Evolutionary conservation across 176 grass and related monocot species (phyloP).

Genomic region (Hordeum marinum): DNA sequence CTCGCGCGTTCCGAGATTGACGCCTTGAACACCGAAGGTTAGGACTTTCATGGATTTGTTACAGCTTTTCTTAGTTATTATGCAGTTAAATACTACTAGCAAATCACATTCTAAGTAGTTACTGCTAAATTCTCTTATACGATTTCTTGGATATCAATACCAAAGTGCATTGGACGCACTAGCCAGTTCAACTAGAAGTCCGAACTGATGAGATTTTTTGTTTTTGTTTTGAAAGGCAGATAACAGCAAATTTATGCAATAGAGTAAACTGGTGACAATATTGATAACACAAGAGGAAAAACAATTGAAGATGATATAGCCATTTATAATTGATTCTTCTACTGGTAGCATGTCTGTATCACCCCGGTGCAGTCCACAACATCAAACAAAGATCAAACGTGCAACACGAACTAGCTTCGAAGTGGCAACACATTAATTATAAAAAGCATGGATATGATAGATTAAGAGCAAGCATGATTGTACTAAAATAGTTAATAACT

Average conservation of each 20-base stretch:
- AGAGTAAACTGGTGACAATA: not conserved
- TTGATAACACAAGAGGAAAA: not conserved
- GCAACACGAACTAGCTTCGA: slow-evolving; percentile 7
- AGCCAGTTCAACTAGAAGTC: too few relatives aligned
- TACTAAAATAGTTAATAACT: not conserved
- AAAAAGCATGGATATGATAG: not conserved
- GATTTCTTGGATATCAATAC: too few relatives aligned
- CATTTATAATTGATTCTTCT: not conserved
- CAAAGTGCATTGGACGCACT: too few relatives aligned
- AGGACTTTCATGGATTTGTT: not conserved
- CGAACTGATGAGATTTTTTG: too few relatives aligned
- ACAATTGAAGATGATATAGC: not conserved
- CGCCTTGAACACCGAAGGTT: not conserved
- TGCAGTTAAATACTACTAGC: not conserved
- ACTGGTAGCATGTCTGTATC: not conserved
- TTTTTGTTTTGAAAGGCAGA: too few relatives aligned
- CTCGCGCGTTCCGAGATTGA: not conserved
- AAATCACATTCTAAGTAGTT: not conserved
- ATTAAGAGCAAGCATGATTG: not conserved
- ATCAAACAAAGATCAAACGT: not conserved
- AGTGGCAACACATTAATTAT: not conserved
- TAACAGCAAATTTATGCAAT: too few relatives aligned
- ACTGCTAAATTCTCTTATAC: not conserved
- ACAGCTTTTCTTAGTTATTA: not conserved
- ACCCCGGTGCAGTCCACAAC: not conserved